These are phyloP conservation scores for Colletotrichum liaoningense DNA, from an alignment of 2,329 filamentous ascomycete genomes.

Conservation along the genomic window DNA sequence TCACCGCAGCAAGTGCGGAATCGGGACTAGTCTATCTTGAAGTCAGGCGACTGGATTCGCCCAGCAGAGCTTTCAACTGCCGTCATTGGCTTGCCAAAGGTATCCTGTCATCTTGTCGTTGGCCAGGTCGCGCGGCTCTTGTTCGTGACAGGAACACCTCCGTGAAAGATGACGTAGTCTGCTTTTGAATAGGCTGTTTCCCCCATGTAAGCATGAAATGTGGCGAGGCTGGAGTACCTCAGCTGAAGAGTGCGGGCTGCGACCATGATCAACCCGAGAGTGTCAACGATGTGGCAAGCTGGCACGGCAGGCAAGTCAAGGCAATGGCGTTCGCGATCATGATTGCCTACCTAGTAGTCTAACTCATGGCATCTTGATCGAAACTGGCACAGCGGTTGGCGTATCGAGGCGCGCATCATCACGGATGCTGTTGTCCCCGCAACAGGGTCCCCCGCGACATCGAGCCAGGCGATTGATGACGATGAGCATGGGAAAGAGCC, in stretches of 20 bases:
- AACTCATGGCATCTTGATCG: background rate
- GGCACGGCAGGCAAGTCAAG: constrained; percentile 9
- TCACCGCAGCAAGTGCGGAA: background rate
- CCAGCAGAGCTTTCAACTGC: background rate
- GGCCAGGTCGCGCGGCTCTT: background rate
- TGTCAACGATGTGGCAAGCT: background rate
- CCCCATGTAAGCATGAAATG: background rate
- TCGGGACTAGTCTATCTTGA: background rate
- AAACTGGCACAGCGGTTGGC: constrained; percentile 1
- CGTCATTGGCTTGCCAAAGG: background rate
- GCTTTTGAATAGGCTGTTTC: background rate
- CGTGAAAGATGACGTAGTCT: background rate
- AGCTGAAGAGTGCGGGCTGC: background rate
- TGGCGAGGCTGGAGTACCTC: background rate
- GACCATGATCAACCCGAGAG: background rate
- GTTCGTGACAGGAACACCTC: background rate
- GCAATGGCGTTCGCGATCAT: background rate
- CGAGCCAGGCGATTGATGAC: constrained; percentile 20
- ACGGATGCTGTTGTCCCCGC: constrained; percentile 9
- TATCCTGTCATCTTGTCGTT: background rate
- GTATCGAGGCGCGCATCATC: constrained; percentile 1
- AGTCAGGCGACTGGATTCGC: background rate
- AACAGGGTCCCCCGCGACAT: constrained; percentile 10
- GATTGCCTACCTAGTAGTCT: constrained; percentile 3
- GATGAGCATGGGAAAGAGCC: constrained; percentile 4